Base-by-base conservation (phyloP, 331 rosid genomes). In the Acacia pycnantha region DNA sequence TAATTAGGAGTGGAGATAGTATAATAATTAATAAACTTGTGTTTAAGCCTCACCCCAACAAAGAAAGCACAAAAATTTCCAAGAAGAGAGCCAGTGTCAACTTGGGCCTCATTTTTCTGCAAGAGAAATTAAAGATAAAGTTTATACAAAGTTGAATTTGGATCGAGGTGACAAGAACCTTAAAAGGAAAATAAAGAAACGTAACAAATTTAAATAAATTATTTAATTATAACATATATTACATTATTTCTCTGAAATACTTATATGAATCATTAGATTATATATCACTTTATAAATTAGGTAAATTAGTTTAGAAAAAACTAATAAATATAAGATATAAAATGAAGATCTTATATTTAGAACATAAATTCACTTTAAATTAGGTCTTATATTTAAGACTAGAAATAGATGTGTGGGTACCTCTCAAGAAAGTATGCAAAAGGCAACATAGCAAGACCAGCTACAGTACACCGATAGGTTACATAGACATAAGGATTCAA, bases 351-450 rank as follows among this genome's bases (percentile, higher is more conserved):
- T 37, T 37, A 37, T 37, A 37, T 37, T 37, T 6, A 37, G 9
- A 37, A 37, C 9, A 1, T 6, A 37, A 37, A 6, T 37, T 37
- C 41, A 37, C 9, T 37, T 6, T 37, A 7, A 37, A 37, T 9
- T 37, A 37, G 8, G 2, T 37, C 7, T 37, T 37, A 5, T 35
- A 6, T 37, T 37, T 37, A 37, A 37, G 1, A 37, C 41, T 6
- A 37, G 9, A 37, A 5, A 6, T 37, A 6, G 41, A 37, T 37
- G 41, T 1, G 9, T 37, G 29, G 19, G 18, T 11, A 93, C 96
- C 98, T 88, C 82, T 95, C 98, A 0, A 93, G 87, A 82, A 91
- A 86, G 74, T 89, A 93, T 47, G 98, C 98, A 69, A 95, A 89
- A 67, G 98, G 98, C 46, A 92, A 58, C 82, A 90, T 76, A 22